Evolutionary conservation across 2,329 filamentous ascomycete genomes (phyloP), one percentile per base, ranked within the genome.

Genomic region (Intubia oerlemansii): DNA sequence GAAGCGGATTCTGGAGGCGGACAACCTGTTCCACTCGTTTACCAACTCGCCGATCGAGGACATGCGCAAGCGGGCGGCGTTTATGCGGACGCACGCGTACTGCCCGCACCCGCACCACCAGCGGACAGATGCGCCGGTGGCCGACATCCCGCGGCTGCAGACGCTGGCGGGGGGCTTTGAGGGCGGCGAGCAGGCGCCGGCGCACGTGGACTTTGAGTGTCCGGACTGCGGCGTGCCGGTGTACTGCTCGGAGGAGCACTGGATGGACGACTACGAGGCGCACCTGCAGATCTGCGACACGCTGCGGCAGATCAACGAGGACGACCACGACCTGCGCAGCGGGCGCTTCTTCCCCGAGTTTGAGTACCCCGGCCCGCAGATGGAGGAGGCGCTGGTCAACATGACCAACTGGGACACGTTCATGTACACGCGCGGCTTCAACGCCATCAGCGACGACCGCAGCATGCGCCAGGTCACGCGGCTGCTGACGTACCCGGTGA

Each of bases 381-480:
- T 93, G 47, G 84, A 93, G 38, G 85, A 93, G 48, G 79, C 82
- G 19, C 62, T 88, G 39, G 69, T 93, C 39, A 98, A 98, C 52
- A 84, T 98, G 77, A 91, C 77, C 24, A 98, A 90, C 49, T 98
- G 88, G 88, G 88, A 98, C 50, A 95, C 88, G 0, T 80, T 90
- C 41, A 58, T 98, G 44, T 98, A 92, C 47, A 90, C 82, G 4
- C 65, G 88, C 43, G 76, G 91, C 42, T 95, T 88, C 43, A 66
- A 75, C 39, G 90, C 90, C 5, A 72, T 98, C 45, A 82, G 98
- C 47, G 71, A 82, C 36, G 84, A 92, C 46, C 67, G 85, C 33
- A 75, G 72, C 43, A 77, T 98, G 71, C 66, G 88, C 34, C 90
- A 98, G 51, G 84, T 82, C 16, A 98, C 88, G 2, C 69, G 82